A percentile compares a stretch with the other conserved stretches of the same genome.
These are phyloP conservation scores for Glycine tomentella DNA, from an alignment of 306 rosid species.

Conservation along the genomic window DNA sequence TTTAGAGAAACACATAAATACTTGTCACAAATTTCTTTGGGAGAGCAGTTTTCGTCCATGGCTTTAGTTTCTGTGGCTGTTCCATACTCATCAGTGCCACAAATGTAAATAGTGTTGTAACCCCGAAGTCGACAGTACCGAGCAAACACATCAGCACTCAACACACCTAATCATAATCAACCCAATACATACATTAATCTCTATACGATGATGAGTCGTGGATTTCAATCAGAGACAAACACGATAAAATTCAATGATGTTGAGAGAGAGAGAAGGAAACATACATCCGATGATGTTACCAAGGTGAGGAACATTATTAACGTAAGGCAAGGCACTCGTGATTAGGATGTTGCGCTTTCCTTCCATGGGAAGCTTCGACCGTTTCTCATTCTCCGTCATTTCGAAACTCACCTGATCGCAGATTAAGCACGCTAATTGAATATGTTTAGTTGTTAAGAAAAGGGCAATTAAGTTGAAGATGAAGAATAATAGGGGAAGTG, in stretches of 20 bases:
- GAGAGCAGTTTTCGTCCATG: conserved; percentile 90
- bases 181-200: not conserved
- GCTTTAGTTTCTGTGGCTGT: conserved; percentile 98
- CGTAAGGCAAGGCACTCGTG: conserved; percentile 96
- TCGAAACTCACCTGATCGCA: too few species aligned
- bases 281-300: conserved; percentile 92
- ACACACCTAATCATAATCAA: conserved; percentile 60
- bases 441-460: too few species aligned
- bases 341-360: conserved; percentile 91
- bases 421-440: too few species aligned
- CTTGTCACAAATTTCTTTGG: conserved; percentile 95
- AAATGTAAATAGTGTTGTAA: conserved; percentile 81
- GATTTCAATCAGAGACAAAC: not conserved
- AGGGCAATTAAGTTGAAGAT: too few species aligned
- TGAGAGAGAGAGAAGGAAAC: not conserved
- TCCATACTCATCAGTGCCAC: conserved; percentile 96
- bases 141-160: conserved; percentile 96
- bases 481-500: too few species aligned
- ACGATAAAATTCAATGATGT: not conserved
- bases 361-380: conserved; percentile 72
- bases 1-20: conserved; percentile 12
- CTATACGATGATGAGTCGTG: not conserved
- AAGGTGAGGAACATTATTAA: conserved; percentile 96
- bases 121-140: conserved; percentile 87
- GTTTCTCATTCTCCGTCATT: conserved; percentile 43